phyloP scores from a whole-genome alignment of 768 basidiomycete species.

The Hydnum rufescens region DNA sequence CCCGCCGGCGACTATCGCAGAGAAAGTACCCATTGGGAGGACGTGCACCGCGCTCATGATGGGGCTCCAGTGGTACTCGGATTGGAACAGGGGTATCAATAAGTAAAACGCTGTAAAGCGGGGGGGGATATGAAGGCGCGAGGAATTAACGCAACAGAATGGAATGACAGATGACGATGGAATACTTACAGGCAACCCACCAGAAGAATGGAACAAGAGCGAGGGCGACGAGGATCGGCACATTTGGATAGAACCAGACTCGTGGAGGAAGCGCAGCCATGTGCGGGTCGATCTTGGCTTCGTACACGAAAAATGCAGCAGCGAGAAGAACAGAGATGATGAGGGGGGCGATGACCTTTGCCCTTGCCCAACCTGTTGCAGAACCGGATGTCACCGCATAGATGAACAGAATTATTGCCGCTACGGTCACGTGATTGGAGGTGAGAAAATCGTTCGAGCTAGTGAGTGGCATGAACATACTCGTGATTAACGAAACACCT shows the following conservation, averaged over 20 bases:
- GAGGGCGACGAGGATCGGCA: constrained; percentile 21
- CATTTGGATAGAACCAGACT: constrained; percentile 26
- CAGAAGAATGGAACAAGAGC: constrained; percentile 25
- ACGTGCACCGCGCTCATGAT: constrained; percentile 24
- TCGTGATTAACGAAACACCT: constrained; percentile 21
- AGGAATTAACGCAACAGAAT: not conserved
- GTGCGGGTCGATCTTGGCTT: constrained; percentile 22
- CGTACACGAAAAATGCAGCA: constrained; percentile 32
- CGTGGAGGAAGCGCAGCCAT: constrained; percentile 27
- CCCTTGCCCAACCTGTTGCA: constrained; percentile 28
- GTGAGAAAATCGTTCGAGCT: not conserved
- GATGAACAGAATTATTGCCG: constrained; percentile 18
- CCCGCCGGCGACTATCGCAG: constrained; percentile 2
- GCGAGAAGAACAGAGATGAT: constrained; percentile 25
- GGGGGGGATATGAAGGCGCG: not conserved
- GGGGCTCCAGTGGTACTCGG: constrained; percentile 24
- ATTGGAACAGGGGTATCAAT: constrained; percentile 23
- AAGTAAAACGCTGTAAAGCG: too few species aligned
- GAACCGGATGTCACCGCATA: constrained; percentile 27
- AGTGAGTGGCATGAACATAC: constrained; percentile 9
- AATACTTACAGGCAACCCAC: constrained; percentile 18
- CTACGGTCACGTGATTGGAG: not conserved
- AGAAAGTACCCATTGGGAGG: constrained; percentile 9
- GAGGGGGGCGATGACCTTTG: constrained; percentile 27
- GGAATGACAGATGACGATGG: not conserved